Percentiles rank a stretch among this genome's conserved stretches.
phyloP scores from a whole-genome alignment of 176 grass and related monocot genomes.

The Pharus latifolius region DNA sequence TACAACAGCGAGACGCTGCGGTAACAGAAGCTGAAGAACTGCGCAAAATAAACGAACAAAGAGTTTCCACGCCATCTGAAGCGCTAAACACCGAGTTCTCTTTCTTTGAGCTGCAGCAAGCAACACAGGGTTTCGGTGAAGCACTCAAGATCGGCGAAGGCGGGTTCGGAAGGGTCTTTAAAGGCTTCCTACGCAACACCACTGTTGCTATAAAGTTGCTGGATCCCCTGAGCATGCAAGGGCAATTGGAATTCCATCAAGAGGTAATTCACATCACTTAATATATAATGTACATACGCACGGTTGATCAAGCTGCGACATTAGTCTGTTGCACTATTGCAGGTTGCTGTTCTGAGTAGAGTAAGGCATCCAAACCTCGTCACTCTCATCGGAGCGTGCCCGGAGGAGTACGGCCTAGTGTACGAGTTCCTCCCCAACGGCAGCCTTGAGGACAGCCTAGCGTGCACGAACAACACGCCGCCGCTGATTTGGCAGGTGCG shows the following conservation, averaged over 20 bases:
- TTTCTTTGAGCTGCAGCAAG: slow-evolving; percentile 29
- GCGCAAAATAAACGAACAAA: slow-evolving; percentile 9
- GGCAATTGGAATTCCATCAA: slow-evolving; percentile 38
- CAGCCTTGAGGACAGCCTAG: slow-evolving; percentile 52
- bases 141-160: slow-evolving; percentile 52
- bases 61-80: background rate
- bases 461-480: slow-evolving; percentile 14
- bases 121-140: slow-evolving; percentile 30
- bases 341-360: slow-evolving; percentile 49
- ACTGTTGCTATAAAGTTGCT: slow-evolving; percentile 56
- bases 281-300: background rate
- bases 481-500: slow-evolving; percentile 60
- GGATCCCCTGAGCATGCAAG: slow-evolving; percentile 23
- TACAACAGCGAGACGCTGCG: slow-evolving; percentile 23
- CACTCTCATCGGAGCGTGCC: slow-evolving; percentile 59
- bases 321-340: slow-evolving; percentile 8
- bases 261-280: slow-evolving; percentile 35
- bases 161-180: slow-evolving; percentile 36
- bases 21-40: slow-evolving; percentile 22
- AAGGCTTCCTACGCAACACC: slow-evolving; percentile 50
- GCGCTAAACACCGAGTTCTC: slow-evolving; percentile 42
- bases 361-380: slow-evolving; percentile 76
- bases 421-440: slow-evolving; percentile 81
- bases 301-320: background rate
- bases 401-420: slow-evolving; percentile 35